Percentiles rank a stretch among this genome's conserved stretches.
phyloP scores from a whole-genome alignment of 306 rosid genomes.

The Cicer pinnatifidum region DNA sequence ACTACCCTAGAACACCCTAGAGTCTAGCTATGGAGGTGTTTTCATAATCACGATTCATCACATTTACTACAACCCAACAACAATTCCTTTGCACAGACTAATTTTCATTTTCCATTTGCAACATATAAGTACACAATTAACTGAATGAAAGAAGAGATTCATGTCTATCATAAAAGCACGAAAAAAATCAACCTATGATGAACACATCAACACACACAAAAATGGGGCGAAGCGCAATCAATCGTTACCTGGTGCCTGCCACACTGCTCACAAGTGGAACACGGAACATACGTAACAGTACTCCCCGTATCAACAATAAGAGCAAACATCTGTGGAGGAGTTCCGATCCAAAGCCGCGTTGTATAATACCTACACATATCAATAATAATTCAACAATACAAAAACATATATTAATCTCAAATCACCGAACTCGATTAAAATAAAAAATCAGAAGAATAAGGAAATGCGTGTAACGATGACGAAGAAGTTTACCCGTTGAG shows the following conservation, averaged over 20 bases:
- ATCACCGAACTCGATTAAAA: background rate
- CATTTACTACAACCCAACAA: constrained; percentile 3
- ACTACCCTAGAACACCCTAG: constrained; percentile 20
- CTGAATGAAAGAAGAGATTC: background rate
- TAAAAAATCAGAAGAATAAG: background rate
- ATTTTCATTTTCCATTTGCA: constrained; percentile 30
- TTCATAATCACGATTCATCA: constrained; percentile 23
- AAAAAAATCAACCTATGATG: constrained; percentile 28
- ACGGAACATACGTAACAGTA: constrained; percentile 94
- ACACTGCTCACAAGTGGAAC: constrained; percentile 79
- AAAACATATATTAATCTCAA: background rate
- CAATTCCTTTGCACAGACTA: constrained; percentile 2
- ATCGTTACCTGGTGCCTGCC: constrained; percentile 68
- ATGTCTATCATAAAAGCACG: background rate
- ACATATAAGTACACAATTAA: background rate
- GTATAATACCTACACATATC: constrained; percentile 70
- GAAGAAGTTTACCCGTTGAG: constrained; percentile 67
- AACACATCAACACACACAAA: background rate
- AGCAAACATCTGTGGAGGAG: constrained; percentile 90
- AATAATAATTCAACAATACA: constrained; percentile 22
- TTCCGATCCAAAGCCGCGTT: constrained; percentile 91
- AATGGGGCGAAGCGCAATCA: background rate
- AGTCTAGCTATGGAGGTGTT: background rate
- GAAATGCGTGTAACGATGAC: background rate
- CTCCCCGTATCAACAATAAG: constrained; percentile 98